phyloP scores from a whole-genome alignment of 495 filamentous ascomycete genomes.

The Neurospora sp. region DNA sequence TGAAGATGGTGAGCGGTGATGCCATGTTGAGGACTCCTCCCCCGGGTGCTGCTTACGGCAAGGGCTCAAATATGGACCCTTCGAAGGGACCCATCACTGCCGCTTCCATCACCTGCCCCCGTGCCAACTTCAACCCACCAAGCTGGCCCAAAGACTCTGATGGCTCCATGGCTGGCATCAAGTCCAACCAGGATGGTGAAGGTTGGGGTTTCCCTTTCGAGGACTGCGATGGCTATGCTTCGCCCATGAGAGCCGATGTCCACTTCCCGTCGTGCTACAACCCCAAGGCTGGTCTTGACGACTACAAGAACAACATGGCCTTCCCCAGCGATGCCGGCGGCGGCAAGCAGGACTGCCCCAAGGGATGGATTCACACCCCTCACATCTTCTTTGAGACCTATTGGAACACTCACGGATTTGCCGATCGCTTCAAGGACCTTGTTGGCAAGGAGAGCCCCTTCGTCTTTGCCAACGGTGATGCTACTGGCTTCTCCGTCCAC shows the following conservation, averaged over 20 bases:
- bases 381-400: conserved; percentile 63
- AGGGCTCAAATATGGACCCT: conserved; percentile 21
- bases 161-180: conserved; percentile 36
- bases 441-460: conserved; percentile 50
- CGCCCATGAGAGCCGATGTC: conserved; percentile 46
- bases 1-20: conserved; percentile 65
- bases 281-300: conserved; percentile 43
- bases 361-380: conserved; percentile 43
- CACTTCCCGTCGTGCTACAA: conserved; percentile 49
- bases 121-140: conserved; percentile 41
- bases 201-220: conserved; percentile 42
- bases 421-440: conserved; percentile 42
- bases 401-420: conserved; percentile 49
- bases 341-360: conserved; percentile 51
- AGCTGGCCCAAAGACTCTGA: conserved; percentile 37
- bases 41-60: conserved; percentile 17
- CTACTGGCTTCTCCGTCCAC: conserved; percentile 50
- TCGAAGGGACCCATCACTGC: conserved; percentile 31
- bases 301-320: conserved; percentile 42
- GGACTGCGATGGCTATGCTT: conserved; percentile 42
- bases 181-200: conserved; percentile 36
- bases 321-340: conserved; percentile 37
- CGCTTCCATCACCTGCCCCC: conserved; percentile 36
- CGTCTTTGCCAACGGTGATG: conserved; percentile 52
- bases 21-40: conserved; percentile 37